phyloP scores from a whole-genome alignment of 371 early-diverging fungal species.

The Saksenaea vasiformis region DNA sequence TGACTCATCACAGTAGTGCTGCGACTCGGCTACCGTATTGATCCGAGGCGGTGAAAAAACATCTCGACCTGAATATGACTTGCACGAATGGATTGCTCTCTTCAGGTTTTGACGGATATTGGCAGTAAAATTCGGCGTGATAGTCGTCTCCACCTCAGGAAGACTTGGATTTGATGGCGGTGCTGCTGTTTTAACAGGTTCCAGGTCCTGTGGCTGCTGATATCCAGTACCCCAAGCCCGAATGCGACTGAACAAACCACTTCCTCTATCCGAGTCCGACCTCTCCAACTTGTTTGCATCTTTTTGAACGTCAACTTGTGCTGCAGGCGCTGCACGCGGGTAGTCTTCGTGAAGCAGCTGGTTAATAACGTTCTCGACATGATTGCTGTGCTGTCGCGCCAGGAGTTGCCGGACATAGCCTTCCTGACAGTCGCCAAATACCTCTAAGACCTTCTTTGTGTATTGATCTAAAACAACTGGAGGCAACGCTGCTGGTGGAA shows the following conservation, averaged over 20 bases:
- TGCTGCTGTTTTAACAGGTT: background rate
- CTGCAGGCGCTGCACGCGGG: constrained; percentile 32
- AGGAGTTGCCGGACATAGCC: constrained; percentile 59
- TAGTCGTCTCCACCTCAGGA: constrained; percentile 37
- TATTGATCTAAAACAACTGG: constrained; percentile 37
- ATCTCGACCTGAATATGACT: constrained; percentile 49
- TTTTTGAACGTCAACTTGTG: background rate
- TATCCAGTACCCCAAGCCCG: constrained; percentile 25
- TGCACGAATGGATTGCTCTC: constrained; percentile 56
- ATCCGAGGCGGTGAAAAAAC: constrained; percentile 48
- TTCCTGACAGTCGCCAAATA: constrained; percentile 75
- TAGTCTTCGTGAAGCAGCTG: constrained; percentile 64
- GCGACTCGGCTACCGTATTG: constrained; percentile 44
- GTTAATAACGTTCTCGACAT: constrained; percentile 63
- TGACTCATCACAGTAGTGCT: constrained; percentile 55
- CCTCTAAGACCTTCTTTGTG: constrained; percentile 49
- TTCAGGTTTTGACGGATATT: constrained; percentile 53
- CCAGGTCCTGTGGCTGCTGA: constrained; percentile 3
- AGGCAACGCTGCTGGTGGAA: constrained; percentile 19
- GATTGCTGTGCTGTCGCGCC: constrained; percentile 54
- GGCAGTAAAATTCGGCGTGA: constrained; percentile 52
- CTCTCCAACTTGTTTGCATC: background rate
- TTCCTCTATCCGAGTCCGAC: background rate
- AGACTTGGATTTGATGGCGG: constrained; percentile 25
- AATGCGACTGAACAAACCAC: constrained; percentile 33